Base-by-base conservation (phyloP, 2,329 filamentous ascomycete species). In the Pleoardoris graminearum region DNA sequence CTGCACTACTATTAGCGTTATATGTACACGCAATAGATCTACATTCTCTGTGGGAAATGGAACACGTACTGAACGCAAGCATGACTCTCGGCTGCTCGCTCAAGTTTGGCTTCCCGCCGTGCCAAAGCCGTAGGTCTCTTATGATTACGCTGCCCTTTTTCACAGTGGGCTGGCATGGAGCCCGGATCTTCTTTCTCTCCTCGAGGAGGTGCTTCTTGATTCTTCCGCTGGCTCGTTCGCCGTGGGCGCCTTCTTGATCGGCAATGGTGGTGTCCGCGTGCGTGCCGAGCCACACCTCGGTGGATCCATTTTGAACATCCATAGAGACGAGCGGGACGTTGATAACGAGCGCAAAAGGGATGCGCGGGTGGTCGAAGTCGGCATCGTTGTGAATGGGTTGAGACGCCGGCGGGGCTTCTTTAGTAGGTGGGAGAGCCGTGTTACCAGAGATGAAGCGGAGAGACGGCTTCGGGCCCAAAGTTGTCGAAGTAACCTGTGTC, bases 401-500 rank as follows among this genome's bases (percentile, higher is more conserved):
- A 8, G 70, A 65, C n/a, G 56, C 50, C 10, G 70, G 67, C 5
- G 65, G 64, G 22, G 68, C 60, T 1, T 71, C 73, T 0, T 75
- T 65, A 1, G 76, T 75, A 2, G 78, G 76, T 2, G 82, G 82
- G n/a, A 71, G 60, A 1, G 69, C 70, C 17, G 70, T 71, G 50
- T 73, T 73, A 7, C 67, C 67, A 2, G 70, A 72, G 17, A 72
- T 51, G 43, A 71, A 72, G 11, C 65, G 61, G 14, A 72, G 48
- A 4, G 61, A 63, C 4, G 70, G 69, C 3, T 48, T 50, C 0
- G 69, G 70, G 2, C 70, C 70, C 7, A 73, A 56, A 2, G 74
- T 70, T 0, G 78, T 77, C 0, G 82, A 79, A 1, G 81, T 82
- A 36, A 84, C 75, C 61, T 86, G 82, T 0, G 76, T 82, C 0